Evolutionary conservation across 148 eudicot species (phyloP).

Genomic region (Rhododendron molle): DNA sequence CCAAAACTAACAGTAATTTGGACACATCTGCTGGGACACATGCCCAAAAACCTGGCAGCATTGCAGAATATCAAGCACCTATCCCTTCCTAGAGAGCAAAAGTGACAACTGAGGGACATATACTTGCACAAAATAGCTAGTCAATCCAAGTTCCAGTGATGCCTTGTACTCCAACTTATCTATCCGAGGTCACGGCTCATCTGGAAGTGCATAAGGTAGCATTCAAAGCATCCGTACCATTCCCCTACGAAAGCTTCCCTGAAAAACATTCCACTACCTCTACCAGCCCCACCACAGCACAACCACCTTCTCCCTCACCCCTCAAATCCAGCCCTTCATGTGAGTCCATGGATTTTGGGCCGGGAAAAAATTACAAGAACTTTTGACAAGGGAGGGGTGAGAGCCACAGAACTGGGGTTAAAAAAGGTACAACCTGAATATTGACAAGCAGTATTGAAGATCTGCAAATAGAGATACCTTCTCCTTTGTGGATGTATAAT

Average conservation of each 20-base stretch:
- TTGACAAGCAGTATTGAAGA: not conserved
- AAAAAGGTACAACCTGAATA: not conserved
- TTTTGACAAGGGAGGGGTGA: not conserved
- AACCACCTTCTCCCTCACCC: not conserved
- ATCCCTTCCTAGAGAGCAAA: not conserved
- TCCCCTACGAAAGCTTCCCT: not conserved
- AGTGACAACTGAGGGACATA: not conserved
- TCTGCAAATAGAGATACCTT: constrained; percentile 27
- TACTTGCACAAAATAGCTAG: not conserved
- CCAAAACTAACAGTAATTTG: not conserved
- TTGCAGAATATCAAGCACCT: not conserved
- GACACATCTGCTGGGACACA: not conserved
- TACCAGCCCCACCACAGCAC: not conserved
- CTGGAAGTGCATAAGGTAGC: not conserved
- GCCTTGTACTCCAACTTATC: not conserved
- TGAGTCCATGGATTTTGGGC: not conserved
- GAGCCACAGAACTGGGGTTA: not conserved
- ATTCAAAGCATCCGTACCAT: not conserved
- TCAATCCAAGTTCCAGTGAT: not conserved
- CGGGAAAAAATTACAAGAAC: not conserved
- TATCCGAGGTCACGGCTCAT: not conserved
- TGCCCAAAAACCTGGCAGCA: not conserved
- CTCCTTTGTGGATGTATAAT: constrained; percentile 28
- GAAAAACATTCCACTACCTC: not conserved
- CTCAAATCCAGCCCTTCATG: not conserved